Evolutionary conservation across 768 basidiomycete species (phyloP), one percentile per base, ranked within the genome.

Genomic region (Leccinum rimulosum): DNA sequence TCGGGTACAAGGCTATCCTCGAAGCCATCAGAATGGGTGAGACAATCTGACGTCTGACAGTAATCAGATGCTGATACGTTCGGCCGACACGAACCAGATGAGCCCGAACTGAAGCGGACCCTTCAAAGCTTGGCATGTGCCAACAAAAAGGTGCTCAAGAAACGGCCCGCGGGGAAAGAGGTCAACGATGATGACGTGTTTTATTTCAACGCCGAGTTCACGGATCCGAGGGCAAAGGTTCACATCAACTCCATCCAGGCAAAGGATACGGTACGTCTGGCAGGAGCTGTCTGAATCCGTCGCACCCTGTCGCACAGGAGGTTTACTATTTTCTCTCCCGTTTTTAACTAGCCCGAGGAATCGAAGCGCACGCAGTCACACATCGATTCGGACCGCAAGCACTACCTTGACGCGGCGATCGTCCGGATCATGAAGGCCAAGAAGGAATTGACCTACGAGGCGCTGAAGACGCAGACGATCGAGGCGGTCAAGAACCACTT

Each of bases 171-270:
- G 0, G 91, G 93, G 6, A 84, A 81, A 64, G 94, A 96, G 22
- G 87, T 99, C 40, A 71, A 84, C 30, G 84, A 88, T 35, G 76
- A 71, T 2, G 97, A 98, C 67, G 70, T 82, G 48, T 98, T 99
- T 71, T 73, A 75, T 33, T 94, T 89, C 77, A 97, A 98, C 70
- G 76, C 81, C 31, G 84, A 84, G 9, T 98, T 98, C 73, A 84
- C 85, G 30, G 90, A 96, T 66, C 80, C 88, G 7, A 80, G 84
- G 45, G 74, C 85, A 38, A 91, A 88, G 65, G 83, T 99, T 43
- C 92, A 92, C 73, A 95, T 98, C 76, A 96, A 95, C 68, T 91
- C 95, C 22, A 96, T 99, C 52, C 97, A 98, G 72, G 89, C 88
- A 15, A 95, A 95, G 69, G 89, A 95, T 64, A 87, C 93, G 61